Percentiles rank a stretch among this genome's conserved stretches.
phyloP scores from a whole-genome alignment of 148 eudicot genomes.

The Beta vulgaris region DNA sequence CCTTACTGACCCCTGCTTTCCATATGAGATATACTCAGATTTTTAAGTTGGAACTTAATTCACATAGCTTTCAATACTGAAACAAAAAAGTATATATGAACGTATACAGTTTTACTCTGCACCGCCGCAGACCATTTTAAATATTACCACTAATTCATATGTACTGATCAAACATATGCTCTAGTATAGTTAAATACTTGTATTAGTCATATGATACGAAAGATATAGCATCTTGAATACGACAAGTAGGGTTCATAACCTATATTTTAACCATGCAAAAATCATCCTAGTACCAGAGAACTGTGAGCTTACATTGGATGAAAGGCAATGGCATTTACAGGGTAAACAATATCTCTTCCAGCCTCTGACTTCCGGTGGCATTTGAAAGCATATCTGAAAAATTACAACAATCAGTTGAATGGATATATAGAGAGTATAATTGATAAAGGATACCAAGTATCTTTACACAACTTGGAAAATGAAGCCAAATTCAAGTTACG shows the following conservation, averaged over 20 bases:
- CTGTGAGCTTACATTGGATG: conserved; percentile 73
- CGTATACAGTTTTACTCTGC: not conserved
- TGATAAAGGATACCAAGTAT: not conserved
- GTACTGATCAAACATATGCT: not conserved
- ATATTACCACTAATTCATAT: not conserved
- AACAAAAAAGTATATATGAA: not conserved
- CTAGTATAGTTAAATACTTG: too few species aligned
- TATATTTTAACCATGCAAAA: not conserved
- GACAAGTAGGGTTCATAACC: not conserved
- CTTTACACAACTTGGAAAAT: not conserved
- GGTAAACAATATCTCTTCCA: conserved; percentile 93
- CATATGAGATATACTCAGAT: not conserved
- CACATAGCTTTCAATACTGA: not conserved
- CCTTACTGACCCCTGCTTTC: not conserved
- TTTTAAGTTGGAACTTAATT: not conserved
- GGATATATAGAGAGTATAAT: not conserved
- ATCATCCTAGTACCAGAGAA: not conserved
- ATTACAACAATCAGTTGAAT: conserved; percentile 7
- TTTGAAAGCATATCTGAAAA: conserved; percentile 84
- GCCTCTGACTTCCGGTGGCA: conserved; percentile 91
- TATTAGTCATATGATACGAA: not conserved
- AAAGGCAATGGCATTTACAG: conserved; percentile 90
- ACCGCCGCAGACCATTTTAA: not conserved
- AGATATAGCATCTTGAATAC: not conserved
- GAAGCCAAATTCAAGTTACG: not conserved